Conservation (phyloP, 192 early-diverging fungal species). For the Backusella circina region DNA sequence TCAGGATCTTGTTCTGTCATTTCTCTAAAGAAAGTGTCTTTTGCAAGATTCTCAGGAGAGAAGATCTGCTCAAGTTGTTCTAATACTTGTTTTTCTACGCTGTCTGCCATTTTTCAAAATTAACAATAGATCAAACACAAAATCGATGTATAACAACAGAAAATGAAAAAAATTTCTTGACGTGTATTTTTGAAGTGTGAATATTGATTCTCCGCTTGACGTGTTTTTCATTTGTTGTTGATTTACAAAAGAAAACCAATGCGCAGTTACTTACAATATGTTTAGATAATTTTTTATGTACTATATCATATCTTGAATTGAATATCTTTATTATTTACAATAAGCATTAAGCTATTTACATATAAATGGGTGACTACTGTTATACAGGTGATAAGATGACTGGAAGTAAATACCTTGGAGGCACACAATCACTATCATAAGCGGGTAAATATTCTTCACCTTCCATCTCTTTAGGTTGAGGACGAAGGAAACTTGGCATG, state of each 20-base stretch:
- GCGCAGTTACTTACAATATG: no score
- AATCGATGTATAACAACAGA: background rate
- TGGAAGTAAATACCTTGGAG: background rate
- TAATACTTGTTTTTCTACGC: conserved; percentile 4
- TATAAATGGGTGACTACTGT: background rate
- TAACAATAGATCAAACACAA: background rate
- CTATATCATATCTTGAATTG: no score
- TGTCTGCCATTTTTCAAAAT: background rate
- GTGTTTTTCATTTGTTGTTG: no score
- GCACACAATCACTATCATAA: background rate
- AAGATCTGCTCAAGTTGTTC: conserved; percentile 23
- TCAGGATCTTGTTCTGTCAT: conserved; percentile 20
- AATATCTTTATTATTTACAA: background rate
- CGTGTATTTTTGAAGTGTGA: background rate
- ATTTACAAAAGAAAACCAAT: no score
- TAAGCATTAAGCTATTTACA: background rate
- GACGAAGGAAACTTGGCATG: background rate
- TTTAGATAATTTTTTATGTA: no score
- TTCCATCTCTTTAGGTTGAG: background rate
- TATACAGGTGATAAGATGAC: background rate
- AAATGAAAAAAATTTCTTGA: background rate
- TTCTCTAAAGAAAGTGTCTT: conserved; percentile 30
- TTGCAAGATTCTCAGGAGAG: conserved; percentile 19
- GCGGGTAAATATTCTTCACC: background rate
- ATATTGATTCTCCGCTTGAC: background rate